A percentile compares a stretch with the other conserved stretches of the same genome.
Conservation (phyloP, 768 basidiomycete genomes). For the Arthromyces matolae region DNA sequence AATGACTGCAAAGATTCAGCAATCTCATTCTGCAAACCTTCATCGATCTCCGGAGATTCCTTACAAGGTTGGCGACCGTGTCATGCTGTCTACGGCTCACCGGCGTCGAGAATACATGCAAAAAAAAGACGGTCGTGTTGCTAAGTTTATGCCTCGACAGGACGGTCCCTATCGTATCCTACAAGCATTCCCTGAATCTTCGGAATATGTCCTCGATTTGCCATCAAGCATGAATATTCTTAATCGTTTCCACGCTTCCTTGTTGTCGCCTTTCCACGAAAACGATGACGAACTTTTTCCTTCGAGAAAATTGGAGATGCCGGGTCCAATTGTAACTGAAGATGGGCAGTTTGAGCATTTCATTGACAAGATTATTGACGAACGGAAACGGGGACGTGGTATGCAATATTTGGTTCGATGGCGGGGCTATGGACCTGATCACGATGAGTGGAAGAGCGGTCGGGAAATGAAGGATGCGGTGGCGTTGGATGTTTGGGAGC, state of each 20-base stretch:
- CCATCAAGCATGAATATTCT: conserved; percentile 17
- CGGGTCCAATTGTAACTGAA: conserved; percentile 17
- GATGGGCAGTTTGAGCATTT: conserved; percentile 20
- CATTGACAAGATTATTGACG: conserved; percentile 22
- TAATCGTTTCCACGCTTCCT: conserved; percentile 30
- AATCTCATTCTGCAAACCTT: background rate
- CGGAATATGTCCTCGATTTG: conserved; percentile 21
- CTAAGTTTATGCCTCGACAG: conserved; percentile 35
- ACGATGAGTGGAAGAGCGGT: background rate
- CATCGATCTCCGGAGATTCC: background rate
- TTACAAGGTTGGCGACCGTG: conserved; percentile 15
- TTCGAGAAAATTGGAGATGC: conserved; percentile 9
- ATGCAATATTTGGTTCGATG: conserved; percentile 28
- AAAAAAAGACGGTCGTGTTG: conserved; percentile 19
- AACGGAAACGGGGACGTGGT: conserved; percentile 15
- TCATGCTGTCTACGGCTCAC: conserved; percentile 27
- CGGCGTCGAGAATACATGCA: conserved; percentile 20
- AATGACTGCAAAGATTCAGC: background rate
- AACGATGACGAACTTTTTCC: conserved; percentile 33
- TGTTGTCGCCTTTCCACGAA: conserved; percentile 23
- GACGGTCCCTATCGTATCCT: conserved; percentile 26
- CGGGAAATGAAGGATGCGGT: background rate
- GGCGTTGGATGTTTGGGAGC: background rate
- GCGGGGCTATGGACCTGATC: background rate
- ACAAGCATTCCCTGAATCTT: conserved; percentile 14